phyloP scores from a whole-genome alignment of 441 rosid genomes.

The Erodium chrysanthum region DNA sequence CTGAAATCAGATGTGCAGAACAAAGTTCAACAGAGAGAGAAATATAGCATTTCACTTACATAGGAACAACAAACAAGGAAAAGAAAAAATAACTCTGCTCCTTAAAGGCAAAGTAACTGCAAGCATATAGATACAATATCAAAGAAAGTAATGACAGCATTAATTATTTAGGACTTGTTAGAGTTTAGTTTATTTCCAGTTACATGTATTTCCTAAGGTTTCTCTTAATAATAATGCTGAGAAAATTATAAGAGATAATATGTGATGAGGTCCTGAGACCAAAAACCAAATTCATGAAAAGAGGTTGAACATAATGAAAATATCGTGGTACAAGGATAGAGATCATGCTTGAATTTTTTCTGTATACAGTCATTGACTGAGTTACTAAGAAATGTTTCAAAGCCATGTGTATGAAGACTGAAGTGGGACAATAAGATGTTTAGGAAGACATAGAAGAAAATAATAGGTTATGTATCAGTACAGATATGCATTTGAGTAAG shows the following conservation, averaged over 20 bases:
- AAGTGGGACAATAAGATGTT: not conserved
- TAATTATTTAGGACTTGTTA: not conserved
- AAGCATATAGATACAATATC: not conserved
- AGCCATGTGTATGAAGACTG: too few species aligned
- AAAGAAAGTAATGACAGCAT: not conserved
- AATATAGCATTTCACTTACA: not conserved
- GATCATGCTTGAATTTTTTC: not conserved
- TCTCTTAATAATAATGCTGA: too few species aligned
- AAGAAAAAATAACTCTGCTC: not conserved
- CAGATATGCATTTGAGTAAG: not conserved
- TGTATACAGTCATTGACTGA: too few species aligned
- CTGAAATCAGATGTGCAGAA: conserved; percentile 27
- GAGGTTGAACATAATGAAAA: not conserved
- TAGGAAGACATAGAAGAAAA: not conserved
- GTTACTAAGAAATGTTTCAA: too few species aligned
- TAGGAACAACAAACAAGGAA: not conserved
- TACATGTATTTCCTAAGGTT: too few species aligned
- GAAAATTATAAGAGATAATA: not conserved
- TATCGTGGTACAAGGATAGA: not conserved
- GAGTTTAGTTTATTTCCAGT: too few species aligned
- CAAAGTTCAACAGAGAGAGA: not conserved
- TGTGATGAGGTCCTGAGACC: not conserved
- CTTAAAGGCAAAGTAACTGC: not conserved
- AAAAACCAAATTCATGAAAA: not conserved
- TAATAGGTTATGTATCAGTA: not conserved